These are phyloP conservation scores for Globisporangium iwayamae DNA, from an alignment of 352 stramenopile species.

Conservation along the genomic window DNA sequence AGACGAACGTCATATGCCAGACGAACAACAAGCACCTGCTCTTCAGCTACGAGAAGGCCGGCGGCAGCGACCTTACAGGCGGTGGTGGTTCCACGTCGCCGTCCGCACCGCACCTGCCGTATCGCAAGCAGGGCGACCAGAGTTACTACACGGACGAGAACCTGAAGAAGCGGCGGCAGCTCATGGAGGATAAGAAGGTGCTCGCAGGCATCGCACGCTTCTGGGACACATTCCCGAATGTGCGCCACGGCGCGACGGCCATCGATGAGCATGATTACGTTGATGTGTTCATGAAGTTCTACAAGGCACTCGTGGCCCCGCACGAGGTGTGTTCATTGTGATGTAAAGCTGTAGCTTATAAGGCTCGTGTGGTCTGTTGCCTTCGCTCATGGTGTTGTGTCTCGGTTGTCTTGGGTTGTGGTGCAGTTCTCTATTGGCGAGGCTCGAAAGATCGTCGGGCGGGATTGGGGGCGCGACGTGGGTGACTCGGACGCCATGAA, in stretches of 20 bases:
- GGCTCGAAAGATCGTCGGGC: conserved; percentile 67
- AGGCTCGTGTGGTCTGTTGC: background rate
- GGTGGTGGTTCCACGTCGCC: conserved; percentile 16
- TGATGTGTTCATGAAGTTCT: conserved; percentile 82
- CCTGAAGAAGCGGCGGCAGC: conserved; percentile 43
- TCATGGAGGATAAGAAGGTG: conserved; percentile 47
- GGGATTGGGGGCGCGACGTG: conserved; percentile 66
- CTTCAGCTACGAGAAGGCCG: conserved; percentile 40
- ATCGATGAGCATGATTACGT: conserved; percentile 62
- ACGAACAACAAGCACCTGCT: conserved; percentile 42
- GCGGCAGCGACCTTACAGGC: background rate
- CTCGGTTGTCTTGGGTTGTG: background rate
- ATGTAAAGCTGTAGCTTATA: background rate
- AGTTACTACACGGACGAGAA: conserved; percentile 72
- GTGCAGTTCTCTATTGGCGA: conserved; percentile 62
- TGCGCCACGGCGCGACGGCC: conserved; percentile 39
- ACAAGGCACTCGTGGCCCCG: conserved; percentile 69
- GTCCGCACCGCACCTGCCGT: conserved; percentile 26
- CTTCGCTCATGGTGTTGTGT: background rate
- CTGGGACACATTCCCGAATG: conserved; percentile 67
- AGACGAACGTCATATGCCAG: conserved; percentile 59
- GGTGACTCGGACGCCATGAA: conserved; percentile 48
- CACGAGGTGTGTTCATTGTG: conserved; percentile 28
- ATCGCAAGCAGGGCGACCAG: conserved; percentile 73
- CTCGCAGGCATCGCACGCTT: conserved; percentile 52